phyloP scores from a whole-genome alignment of 176 grass and related monocot genomes.

The Oryza punctata region DNA sequence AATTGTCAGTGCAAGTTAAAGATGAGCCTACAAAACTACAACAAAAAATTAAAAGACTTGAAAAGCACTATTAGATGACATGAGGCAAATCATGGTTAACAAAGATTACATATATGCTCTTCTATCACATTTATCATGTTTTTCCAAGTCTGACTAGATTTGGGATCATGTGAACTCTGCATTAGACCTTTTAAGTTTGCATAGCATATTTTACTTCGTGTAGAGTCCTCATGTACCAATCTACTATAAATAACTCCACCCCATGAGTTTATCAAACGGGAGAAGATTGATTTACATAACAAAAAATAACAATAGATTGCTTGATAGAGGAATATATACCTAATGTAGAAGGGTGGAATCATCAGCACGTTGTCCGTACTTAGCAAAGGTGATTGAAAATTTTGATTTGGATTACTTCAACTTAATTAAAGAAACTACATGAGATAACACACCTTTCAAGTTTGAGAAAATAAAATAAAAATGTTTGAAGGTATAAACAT shows the following conservation, averaged over 20 bases:
- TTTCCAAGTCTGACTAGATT: not conserved
- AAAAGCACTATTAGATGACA: constrained; percentile 6
- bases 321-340: not conserved
- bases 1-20: not conserved
- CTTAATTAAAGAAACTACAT: constrained; percentile 39
- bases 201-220: not conserved
- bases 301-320: not conserved
- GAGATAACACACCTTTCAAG: constrained; percentile 25
- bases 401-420: constrained; percentile 10
- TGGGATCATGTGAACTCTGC: not conserved
- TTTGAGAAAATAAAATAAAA: not conserved
- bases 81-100: not conserved
- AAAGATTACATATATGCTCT: not conserved
- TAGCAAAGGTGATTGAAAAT: constrained; percentile 14
- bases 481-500: not conserved
- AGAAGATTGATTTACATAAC: not conserved
- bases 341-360: not conserved
- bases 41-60: not conserved
- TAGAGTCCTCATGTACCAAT: not conserved
- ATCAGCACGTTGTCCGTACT: constrained; percentile 15
- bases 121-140: not conserved
- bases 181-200: not conserved
- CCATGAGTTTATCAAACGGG: not conserved
- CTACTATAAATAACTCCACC: not conserved
- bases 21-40: not conserved